Evolutionary conservation across 2,329 filamentous ascomycete species (phyloP), one percentile per base, ranked within the genome.

Genomic region (Fusarium sp.): DNA sequence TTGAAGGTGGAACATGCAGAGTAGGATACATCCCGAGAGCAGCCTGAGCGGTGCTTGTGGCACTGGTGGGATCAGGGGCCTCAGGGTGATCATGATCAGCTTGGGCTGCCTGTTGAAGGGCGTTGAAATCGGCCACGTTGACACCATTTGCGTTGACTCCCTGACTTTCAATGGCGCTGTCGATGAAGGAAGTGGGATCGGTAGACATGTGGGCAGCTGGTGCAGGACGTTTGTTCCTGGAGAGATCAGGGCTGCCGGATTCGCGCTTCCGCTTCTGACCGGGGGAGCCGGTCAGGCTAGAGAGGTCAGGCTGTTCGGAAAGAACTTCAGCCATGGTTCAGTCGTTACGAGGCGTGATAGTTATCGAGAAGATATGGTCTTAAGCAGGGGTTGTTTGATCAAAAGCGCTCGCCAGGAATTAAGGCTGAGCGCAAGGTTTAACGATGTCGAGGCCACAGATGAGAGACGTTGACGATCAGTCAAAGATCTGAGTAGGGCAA

Each of bases 1-100:
- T 89, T 5, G 86, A 81, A 22, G 84, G 82, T 5, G 87, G 87
- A 4, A 89, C 84, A 67, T 89, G 87, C 5, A 89, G 79, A 3
- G 86, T 87, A 7, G 87, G 87, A 73, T 88, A 89, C 83, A 89
- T 87, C 58, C 84, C 84, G 4, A 89, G 79, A 28, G 87, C 87
- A 14, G 87, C 87, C 40, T 88, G 87, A 7, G 87, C 87, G 15
- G 87, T 89, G 71, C 82, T 88, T 6, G 87, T 87, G 20, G 86
- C 87, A 72, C 84, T 86, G 57, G 83, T 80, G 13, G 84, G 81
- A 67, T 88, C 85, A 14, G 84, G 75, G 11, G 81, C 76, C 52
- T 86, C 85, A 14, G 80, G 78, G 66, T 86, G 84, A 18, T 85
- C 79, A 24, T 86, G 84, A 26, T 85, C 78, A 18, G 76, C 79